These are phyloP conservation scores for Alternaria novae-zelandiae DNA, from an alignment of 2,329 filamentous ascomycete species.

Conservation along the genomic window DNA sequence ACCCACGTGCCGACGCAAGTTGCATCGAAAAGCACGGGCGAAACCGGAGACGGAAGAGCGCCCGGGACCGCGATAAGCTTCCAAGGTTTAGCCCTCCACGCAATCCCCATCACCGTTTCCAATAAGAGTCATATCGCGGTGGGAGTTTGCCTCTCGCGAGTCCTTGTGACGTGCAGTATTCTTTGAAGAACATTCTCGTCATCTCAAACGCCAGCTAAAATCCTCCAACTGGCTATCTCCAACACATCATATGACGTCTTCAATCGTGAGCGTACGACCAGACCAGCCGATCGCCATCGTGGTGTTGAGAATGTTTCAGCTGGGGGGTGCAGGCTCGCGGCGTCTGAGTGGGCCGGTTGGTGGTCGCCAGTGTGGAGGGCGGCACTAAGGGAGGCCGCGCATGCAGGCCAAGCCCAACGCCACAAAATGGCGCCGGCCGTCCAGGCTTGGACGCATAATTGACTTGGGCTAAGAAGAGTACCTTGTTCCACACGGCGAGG, in stretches of 20 bases:
- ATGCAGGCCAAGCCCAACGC: slow-evolving; percentile 1
- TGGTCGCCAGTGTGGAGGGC: slow-evolving; percentile 8
- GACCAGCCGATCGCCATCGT: slow-evolving; percentile 22
- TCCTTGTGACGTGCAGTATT: not conserved
- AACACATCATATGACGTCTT: slow-evolving; percentile 9
- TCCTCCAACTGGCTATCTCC: fast-evolving
- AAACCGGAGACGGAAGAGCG: slow-evolving; percentile 3
- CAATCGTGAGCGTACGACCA: not conserved
- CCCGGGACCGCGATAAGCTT: slow-evolving; percentile 9
- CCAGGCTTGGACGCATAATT: slow-evolving; percentile 9
- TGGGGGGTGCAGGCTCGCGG: slow-evolving; percentile 21
- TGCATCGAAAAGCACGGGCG: not conserved
- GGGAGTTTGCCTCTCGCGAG: not conserved
- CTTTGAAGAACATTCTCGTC: not conserved
- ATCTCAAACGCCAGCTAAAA: not conserved
- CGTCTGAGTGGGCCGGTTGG: slow-evolving; percentile 16
- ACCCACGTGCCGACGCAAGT: not conserved
- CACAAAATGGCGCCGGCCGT: slow-evolving; percentile 4
- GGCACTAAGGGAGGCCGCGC: not conserved
- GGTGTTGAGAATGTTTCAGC: slow-evolving; percentile 46
- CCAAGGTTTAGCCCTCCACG: slow-evolving; percentile 2
- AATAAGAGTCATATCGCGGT: not conserved
- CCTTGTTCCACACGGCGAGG: slow-evolving; percentile 15
- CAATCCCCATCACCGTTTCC: slow-evolving; percentile 1
- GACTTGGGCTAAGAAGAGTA: slow-evolving; percentile 11